A percentile compares a stretch with the other conserved stretches of the same genome.
phyloP scores from a whole-genome alignment of 2,329 filamentous ascomycete genomes.

The Fusarium sp. region DNA sequence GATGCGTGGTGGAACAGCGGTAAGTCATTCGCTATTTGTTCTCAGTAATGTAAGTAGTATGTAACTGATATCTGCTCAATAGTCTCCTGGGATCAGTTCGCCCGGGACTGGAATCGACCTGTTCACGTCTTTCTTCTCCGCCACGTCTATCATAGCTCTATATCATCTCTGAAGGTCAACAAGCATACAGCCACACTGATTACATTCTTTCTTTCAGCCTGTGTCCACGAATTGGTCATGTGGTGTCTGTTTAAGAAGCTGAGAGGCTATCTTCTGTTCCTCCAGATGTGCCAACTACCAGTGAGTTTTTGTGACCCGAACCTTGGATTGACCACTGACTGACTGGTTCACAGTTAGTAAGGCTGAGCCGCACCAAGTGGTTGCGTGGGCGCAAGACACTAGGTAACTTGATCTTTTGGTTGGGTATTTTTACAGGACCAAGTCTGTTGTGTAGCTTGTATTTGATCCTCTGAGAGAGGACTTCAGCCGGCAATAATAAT shows the following conservation, averaged over 20 bases:
- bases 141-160: constrained; percentile 82
- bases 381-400: constrained; percentile 69
- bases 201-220: constrained; percentile 76
- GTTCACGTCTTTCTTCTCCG: constrained; percentile 81
- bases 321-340: constrained; percentile 1
- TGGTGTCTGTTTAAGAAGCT: constrained; percentile 83
- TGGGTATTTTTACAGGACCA: constrained; percentile 80
- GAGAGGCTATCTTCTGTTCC: constrained; percentile 74
- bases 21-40: constrained; percentile 38
- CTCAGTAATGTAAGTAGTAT: not conserved
- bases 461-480: constrained; percentile 58
- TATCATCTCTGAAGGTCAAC: constrained; percentile 75
- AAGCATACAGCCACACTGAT: constrained; percentile 77
- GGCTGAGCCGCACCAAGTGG: constrained; percentile 72
- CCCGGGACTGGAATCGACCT: constrained; percentile 80
- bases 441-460: constrained; percentile 72
- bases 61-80: not conserved
- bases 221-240: constrained; percentile 81
- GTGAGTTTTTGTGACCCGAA: constrained; percentile 43
- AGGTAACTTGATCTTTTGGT: constrained; percentile 81
- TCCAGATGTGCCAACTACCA: constrained; percentile 80
- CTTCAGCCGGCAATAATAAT: too few relatives aligned
- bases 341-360: constrained; percentile 60
- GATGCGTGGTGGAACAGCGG: constrained; percentile 71
- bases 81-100: constrained; percentile 79